Conservation (phyloP, 257 asterid species). For the Paraleonurus japonicus region DNA sequence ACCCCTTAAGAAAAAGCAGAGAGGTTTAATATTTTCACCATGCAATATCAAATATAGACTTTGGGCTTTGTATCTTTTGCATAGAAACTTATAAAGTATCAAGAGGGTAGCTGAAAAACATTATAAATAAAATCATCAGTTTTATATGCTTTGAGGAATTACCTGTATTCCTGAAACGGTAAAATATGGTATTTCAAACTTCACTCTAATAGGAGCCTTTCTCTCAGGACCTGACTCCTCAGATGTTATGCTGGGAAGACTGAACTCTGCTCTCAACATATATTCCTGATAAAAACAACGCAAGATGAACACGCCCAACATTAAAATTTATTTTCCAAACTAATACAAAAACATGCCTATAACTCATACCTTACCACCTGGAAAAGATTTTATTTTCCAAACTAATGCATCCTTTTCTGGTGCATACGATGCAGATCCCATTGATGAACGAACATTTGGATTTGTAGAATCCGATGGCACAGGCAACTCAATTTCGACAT, state of each 20-base stretch:
- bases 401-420: conserved; percentile 92
- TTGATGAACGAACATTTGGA: conserved; percentile 85
- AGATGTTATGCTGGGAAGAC: conserved; percentile 84
- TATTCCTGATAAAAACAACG: conserved; percentile 58
- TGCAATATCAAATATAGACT: not conserved
- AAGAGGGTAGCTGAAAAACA: not conserved
- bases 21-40: not conserved
- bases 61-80: not conserved
- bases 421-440: conserved; percentile 92
- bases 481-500: conserved; percentile 94
- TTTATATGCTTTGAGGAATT: conserved; percentile 13
- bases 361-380: conserved; percentile 89
- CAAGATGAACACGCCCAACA: conserved; percentile 10
- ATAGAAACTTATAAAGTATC: not conserved
- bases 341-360: not conserved
- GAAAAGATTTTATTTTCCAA: conserved; percentile 97
- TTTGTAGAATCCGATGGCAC: conserved; percentile 94
- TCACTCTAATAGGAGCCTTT: conserved; percentile 93
- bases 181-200: conserved; percentile 97
- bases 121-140: not conserved
- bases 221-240: conserved; percentile 90
- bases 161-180: conserved; percentile 99
- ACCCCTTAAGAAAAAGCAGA: not conserved
- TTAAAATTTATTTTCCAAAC: not conserved
- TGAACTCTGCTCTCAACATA: conserved; percentile 95